Base-by-base conservation (phyloP, 2,329 filamentous ascomycete species). In the Hypoxylon sp. region DNA sequence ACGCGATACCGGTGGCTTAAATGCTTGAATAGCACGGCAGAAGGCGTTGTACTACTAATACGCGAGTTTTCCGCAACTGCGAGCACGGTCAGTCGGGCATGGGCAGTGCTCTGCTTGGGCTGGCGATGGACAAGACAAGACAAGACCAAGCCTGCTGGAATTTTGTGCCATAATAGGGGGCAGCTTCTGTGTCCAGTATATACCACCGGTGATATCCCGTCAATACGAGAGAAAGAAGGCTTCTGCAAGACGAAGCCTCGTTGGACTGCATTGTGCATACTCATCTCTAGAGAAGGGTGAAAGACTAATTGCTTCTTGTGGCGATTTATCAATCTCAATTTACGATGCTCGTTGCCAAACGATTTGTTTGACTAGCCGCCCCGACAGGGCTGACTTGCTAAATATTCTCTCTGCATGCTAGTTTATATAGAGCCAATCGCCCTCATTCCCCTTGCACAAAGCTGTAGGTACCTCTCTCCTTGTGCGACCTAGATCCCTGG, bases 121-220 rank as follows among this genome's bases (percentile, higher is more conserved):
- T 3, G 39, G 39, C 39, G 39, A 35, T 13, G 50, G 31, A 17
- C 10, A 19, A 46, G 42, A 35, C 24, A 32, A 17, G 32, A 10
- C 24, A 48, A n/a, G n/a, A 47, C 37, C 50, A 35, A 24, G 4
- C 24, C 17, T 21, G 46, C 47, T 58, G 61, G 48, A 15, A 52
- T 68, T 68, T 60, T 65, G 65, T 68, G 61, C 56, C 29, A 65
- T 68, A 68, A 56, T 42, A 44, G 10, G 19, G 32, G 42, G 51
- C 32, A 47, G 50, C 37, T 29, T 51, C 31, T 56, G 60, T 68
- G 65, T 60, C 65, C 46, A 61, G 65, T 68, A 68, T 64, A 68
- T 68, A 68, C 24, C 55, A 55, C 48, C 19, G 35, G 51, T 60
- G 54, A 67, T 56, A 55, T 59, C 54, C 47, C 35, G 56, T 68